Conservation (phyloP, 768 basidiomycete species). For the Suillus plorans region DNA sequence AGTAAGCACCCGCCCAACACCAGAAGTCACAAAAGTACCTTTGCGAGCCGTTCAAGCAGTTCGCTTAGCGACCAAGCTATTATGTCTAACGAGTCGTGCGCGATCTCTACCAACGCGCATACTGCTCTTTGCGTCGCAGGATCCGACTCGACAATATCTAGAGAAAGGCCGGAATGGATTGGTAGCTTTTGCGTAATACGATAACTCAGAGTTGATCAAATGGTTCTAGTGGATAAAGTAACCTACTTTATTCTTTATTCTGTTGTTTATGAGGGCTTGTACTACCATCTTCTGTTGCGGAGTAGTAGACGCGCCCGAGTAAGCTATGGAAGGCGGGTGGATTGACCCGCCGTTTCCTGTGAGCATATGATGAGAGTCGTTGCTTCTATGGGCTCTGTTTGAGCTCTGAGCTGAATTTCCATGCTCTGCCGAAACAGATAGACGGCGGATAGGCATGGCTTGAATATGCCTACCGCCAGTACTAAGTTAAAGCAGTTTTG, state of each 20-base stretch:
- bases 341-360: conserved; percentile 26
- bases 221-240: conserved; percentile 3
- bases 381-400: conserved; percentile 58
- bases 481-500: conserved; percentile 5
- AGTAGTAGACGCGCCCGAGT: conserved; percentile 40
- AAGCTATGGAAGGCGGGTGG: conserved; percentile 36
- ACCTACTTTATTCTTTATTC: conserved; percentile 78
- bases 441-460: conserved; percentile 54
- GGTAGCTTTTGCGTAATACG: conserved; percentile 58
- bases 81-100: conserved; percentile 73
- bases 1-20: conserved; percentile 9
- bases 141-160: conserved; percentile 77
- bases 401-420: conserved; percentile 33
- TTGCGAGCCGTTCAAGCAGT: conserved; percentile 73
- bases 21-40: conserved; percentile 44
- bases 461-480: conserved; percentile 25
- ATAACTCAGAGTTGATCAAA: background rate
- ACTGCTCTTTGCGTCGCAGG: conserved; percentile 73
- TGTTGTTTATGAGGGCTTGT: conserved; percentile 65
- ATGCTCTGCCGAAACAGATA: conserved; percentile 57
- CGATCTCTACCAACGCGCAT: conserved; percentile 76
- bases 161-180: conserved; percentile 72
- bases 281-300: conserved; percentile 79
- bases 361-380: conserved; percentile 55
- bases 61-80: conserved; percentile 79